Evolutionary conservation across 148 eudicot genomes (phyloP).

Genomic region (Tetragonia tetragonoides): DNA sequence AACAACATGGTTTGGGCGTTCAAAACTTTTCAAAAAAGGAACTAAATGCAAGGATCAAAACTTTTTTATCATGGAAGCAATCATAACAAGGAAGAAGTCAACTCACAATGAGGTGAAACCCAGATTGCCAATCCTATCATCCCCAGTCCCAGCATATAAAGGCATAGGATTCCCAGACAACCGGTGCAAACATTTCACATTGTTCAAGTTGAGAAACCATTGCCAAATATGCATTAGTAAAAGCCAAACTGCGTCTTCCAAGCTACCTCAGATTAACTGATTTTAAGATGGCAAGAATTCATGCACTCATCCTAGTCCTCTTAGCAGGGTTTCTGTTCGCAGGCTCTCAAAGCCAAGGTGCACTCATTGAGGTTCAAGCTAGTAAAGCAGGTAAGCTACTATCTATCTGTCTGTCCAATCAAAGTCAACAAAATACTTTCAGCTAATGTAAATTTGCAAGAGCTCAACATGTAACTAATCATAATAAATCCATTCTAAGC

Average conservation of each 20-base stretch:
- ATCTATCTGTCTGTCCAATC: neutral
- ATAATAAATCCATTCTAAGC: neutral
- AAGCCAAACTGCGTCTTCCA: slow-evolving; percentile 9
- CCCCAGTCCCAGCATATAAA: slow-evolving; percentile 19
- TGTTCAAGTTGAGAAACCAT: slow-evolving; percentile 33
- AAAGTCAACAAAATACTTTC: neutral
- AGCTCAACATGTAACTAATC: neutral
- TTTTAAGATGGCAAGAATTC: slow-evolving; percentile 36
- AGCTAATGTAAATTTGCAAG: neutral
- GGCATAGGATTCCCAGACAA: slow-evolving; percentile 45
- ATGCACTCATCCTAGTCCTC: slow-evolving; percentile 29
- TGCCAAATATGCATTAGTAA: slow-evolving; percentile 21
- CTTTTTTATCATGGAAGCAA: slow-evolving; percentile 40
- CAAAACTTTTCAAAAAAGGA: slow-evolving; percentile 16
- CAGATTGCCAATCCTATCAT: slow-evolving; percentile 18
- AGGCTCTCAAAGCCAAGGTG: slow-evolving; percentile 23
- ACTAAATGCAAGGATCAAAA: slow-evolving; percentile 17
- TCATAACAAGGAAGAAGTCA: slow-evolving; percentile 49
- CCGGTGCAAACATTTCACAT: slow-evolving; percentile 20
- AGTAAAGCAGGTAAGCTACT: slow-evolving; percentile 38
- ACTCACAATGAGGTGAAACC: slow-evolving; percentile 36
- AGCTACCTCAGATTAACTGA: slow-evolving; percentile 14
- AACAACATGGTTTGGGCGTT: slow-evolving; percentile 11
- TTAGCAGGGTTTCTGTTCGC: slow-evolving; percentile 36
- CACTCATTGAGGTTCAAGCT: slow-evolving; percentile 35